A percentile compares a stretch with the other conserved stretches of the same genome.
Evolutionary conservation across 1,284 basidiomycete species (phyloP).

Genomic region (Phylloporus gajari): DNA sequence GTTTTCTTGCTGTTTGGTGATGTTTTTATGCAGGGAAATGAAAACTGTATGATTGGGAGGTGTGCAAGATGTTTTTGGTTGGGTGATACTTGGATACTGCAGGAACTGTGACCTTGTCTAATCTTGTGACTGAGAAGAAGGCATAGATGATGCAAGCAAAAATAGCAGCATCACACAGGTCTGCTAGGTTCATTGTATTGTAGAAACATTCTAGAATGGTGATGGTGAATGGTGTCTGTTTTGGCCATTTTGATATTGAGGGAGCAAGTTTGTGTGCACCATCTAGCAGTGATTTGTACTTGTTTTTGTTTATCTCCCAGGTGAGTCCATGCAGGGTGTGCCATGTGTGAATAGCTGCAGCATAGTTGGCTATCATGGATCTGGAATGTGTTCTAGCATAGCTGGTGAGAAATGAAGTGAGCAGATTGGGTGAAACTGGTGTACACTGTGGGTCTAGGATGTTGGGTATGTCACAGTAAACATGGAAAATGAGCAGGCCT

Average conservation of each 20-base stretch:
- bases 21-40: too few species aligned
- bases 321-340: conserved; percentile 45
- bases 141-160: conserved; percentile 44
- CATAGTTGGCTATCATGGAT: conserved; percentile 41
- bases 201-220: background rate
- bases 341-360: conserved; percentile 44
- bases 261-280: background rate
- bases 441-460: conserved; percentile 31
- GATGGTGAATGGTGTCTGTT: background rate
- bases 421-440: conserved; percentile 21
- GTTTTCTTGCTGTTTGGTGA: too few species aligned
- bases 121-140: conserved; percentile 30
- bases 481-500: conserved; percentile 39
- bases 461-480: conserved; percentile 39
- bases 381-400: conserved; percentile 32
- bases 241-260: background rate
- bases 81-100: too few species aligned
- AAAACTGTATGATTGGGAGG: too few species aligned
- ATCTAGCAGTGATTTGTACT: conserved; percentile 8
- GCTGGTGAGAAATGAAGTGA: conserved; percentile 31
- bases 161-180: conserved; percentile 45
- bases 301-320: background rate
- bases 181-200: conserved; percentile 22
- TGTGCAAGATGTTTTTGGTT: too few species aligned
- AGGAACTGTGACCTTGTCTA: background rate